Base-by-base conservation (phyloP, 305 asterid species). In the Fraxinus xanthoxyloides region DNA sequence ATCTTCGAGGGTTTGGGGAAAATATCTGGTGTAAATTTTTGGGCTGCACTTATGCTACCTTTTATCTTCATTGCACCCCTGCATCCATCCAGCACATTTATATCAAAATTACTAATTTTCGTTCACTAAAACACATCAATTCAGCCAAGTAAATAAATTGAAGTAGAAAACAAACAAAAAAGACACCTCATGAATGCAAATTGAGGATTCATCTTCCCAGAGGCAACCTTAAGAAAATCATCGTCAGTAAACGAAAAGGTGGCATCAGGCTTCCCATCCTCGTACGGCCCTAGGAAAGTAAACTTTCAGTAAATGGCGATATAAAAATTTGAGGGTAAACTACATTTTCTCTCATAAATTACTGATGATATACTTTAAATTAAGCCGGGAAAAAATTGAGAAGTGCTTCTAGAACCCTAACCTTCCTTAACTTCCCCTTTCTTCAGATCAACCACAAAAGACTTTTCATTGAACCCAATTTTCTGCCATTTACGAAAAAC, bases 1-100 rank as follows among this genome's bases (percentile, higher is more conserved):
- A 95, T 77, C 91, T 94, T 95, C 8, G 98, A 91, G n/a, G 97
- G 98, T 92, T 93, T 95, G n/a, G 99, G 99, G 90, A 95, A 95
- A 72, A 95, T 94, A 81, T 93, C 97, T 0, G 99, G 98, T 4
- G 97, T 93, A 82, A 95, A 95, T 82, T 95, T 95, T 90, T 89
- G 97, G 0, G 99, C 99, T n/a, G 99, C 99, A 21, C 93, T 93
- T 72, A 95, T 89, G 75, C 97, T 95, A 1, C 99, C 99, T 88
- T 92, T 93, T 35, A 95, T 89, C 92, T 90, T 95, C 91, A 95
- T 95, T 0, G 95, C 93, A 24, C 99, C 99, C 93, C 97, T 95
- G 78, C 81, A 89, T 79, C 77, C 40, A 83, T 79, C 30, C 26
- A 48, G 31, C 40, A 30, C 75, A 74, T 80, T 61, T 59, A 61